These are phyloP conservation scores for Populus deltoides DNA, from an alignment of 345 rosid genomes.

Conservation along the genomic window DNA sequence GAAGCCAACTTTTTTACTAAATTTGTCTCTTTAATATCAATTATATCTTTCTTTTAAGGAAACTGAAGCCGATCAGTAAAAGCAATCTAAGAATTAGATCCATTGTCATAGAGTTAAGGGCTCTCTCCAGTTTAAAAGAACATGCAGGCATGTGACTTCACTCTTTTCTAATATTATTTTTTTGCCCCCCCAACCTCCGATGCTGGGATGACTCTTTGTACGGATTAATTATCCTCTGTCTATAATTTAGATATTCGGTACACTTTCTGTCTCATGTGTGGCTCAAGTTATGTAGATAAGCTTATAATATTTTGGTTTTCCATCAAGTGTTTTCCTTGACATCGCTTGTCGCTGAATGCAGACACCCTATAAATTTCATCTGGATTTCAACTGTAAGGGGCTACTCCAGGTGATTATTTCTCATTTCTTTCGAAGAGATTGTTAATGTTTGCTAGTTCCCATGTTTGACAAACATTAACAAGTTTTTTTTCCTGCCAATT, in stretches of 20 bases:
- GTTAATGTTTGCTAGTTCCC: not conserved
- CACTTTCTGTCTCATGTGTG: not conserved
- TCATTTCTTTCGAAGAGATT: not conserved
- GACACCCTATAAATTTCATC: conserved; percentile 5
- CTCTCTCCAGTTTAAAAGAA: not conserved
- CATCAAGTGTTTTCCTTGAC: not conserved
- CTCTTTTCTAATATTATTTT: not conserved
- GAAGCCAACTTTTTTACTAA: too few relatives aligned
- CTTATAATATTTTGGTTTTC: not conserved
- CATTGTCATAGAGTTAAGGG: not conserved
- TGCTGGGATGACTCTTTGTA: too few relatives aligned
- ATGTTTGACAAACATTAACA: not conserved
- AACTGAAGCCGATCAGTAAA: not conserved
- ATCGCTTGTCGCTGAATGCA: not conserved
- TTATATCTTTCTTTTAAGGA: too few relatives aligned
- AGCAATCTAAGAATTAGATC: not conserved
- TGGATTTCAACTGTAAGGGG: not conserved
- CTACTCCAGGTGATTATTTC: not conserved
- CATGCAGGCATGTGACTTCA: not conserved
- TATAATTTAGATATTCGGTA: not conserved
- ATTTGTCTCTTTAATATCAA: not conserved
- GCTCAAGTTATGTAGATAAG: not conserved
- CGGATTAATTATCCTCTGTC: not conserved
- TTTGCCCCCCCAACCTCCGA: too few relatives aligned
- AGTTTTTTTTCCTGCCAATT: not conserved